Conservation (phyloP, 1,139 yeast species). For the Magnusiomyces sp. region DNA sequence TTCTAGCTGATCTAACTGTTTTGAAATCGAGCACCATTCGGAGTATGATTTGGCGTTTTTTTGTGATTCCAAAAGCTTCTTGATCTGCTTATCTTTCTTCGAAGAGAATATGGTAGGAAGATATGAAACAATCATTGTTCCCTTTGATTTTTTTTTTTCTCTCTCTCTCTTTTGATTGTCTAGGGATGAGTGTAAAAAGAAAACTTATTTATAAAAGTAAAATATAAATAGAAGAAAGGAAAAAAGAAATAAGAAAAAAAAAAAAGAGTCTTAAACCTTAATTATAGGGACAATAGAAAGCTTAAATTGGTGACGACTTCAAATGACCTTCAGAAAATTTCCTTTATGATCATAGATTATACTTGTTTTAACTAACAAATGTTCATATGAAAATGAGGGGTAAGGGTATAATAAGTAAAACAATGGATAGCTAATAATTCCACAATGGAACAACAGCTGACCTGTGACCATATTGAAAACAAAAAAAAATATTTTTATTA, state of each 20-base stretch:
- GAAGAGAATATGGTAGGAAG: background rate
- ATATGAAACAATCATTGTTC: background rate
- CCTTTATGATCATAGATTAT: no score
- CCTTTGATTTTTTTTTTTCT: background rate
- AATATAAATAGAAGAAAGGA: background rate
- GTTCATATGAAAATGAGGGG: no score
- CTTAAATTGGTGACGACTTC: no score
- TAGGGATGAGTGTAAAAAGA: background rate
- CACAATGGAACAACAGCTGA: no score
- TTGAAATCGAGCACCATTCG: conserved; percentile 64
- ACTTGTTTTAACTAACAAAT: no score
- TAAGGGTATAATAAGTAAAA: no score
- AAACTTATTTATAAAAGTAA: background rate
- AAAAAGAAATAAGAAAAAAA: background rate
- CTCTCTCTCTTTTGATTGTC: background rate
- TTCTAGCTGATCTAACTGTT: conserved; percentile 53
- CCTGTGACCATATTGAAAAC: no score
- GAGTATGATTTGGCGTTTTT: no score
- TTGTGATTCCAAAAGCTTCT: background rate
- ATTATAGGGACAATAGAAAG: no score
- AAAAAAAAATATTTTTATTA: no score
- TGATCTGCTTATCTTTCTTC: background rate
- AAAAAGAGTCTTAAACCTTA: background rate
- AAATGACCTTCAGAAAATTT: no score
- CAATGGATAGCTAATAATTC: no score